Conservation (phyloP, 768 basidiomycete genomes). For the Boletus rubropictus region DNA sequence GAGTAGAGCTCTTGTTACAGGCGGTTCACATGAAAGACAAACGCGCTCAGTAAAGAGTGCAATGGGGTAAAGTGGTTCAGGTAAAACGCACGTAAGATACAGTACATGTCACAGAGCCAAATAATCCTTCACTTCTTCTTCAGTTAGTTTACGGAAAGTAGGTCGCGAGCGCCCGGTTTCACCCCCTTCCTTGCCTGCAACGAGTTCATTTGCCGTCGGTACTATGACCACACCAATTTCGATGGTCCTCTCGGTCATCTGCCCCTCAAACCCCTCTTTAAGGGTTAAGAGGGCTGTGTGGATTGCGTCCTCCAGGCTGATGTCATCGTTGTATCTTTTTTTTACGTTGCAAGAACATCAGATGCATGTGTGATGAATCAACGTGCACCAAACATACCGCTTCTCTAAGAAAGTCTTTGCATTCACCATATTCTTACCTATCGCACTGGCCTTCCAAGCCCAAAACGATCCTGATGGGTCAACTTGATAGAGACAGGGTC, state of each 20-base stretch:
- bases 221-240: constrained; percentile 97
- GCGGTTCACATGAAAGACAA: constrained; percentile 8
- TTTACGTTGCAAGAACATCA: constrained; percentile 33
- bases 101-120: constrained; percentile 61
- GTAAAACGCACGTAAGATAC: constrained; percentile 30
- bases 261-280: constrained; percentile 99
- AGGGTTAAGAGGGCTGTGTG: constrained; percentile 96
- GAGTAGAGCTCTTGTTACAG: constrained; percentile 1
- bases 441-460: constrained; percentile 99
- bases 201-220: constrained; percentile 56
- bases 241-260: constrained; percentile 99
- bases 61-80: constrained; percentile 9
- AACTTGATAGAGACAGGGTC: constrained; percentile 96
- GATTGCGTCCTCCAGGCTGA: constrained; percentile 97
- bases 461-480: constrained; percentile 99
- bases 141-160: constrained; percentile 90
- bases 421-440: constrained; percentile 99
- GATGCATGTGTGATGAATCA: constrained; percentile 19
- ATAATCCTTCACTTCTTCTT: constrained; percentile 97
- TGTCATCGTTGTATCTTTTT: constrained; percentile 96
- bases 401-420: constrained; percentile 99
- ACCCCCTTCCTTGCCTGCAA: constrained; percentile 62
- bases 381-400: constrained; percentile 52
- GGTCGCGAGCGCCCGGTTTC: constrained; percentile 70
- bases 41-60: constrained; percentile 13